Evolutionary conservation across 148 eudicot species (phyloP).

Genomic region (Polygonum maritimum): DNA sequence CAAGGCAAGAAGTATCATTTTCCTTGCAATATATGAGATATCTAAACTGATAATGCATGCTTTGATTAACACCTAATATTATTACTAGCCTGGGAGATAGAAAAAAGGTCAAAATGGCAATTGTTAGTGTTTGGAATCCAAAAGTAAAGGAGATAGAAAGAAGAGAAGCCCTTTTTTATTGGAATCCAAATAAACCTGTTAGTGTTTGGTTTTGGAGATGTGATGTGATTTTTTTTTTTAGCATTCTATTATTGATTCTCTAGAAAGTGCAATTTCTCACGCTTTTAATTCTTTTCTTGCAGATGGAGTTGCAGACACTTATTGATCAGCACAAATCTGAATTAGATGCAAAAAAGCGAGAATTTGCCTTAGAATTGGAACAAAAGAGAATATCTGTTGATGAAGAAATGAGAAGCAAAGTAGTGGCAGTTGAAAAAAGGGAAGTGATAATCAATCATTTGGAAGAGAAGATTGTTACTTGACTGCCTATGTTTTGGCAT

Average conservation of each 20-base stretch:
- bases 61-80: no score
- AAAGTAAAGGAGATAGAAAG: no score
- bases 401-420: conserved; percentile 25
- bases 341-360: conserved; percentile 48
- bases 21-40: no score
- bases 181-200: conserved; percentile 12
- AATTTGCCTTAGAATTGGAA: conserved; percentile 12
- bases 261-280: conserved; percentile 27
- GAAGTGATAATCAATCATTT: conserved; percentile 62
- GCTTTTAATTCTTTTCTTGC: conserved; percentile 24
- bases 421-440: conserved; percentile 19
- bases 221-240: conserved; percentile 30
- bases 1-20: no score
- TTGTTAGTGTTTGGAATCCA: no score
- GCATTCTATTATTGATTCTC: conserved; percentile 30
- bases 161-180: not conserved
- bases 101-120: no score
- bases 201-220: conserved; percentile 61
- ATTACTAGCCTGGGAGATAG: no score
- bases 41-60: no score
- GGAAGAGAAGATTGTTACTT: conserved; percentile 68
- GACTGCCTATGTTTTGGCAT: no score
- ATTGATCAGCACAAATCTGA: conserved; percentile 62
- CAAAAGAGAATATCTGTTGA: conserved; percentile 3
- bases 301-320: conserved; percentile 80